phyloP scores from a whole-genome alignment of 129 eudicot species.

The Erigeron canadensis region DNA sequence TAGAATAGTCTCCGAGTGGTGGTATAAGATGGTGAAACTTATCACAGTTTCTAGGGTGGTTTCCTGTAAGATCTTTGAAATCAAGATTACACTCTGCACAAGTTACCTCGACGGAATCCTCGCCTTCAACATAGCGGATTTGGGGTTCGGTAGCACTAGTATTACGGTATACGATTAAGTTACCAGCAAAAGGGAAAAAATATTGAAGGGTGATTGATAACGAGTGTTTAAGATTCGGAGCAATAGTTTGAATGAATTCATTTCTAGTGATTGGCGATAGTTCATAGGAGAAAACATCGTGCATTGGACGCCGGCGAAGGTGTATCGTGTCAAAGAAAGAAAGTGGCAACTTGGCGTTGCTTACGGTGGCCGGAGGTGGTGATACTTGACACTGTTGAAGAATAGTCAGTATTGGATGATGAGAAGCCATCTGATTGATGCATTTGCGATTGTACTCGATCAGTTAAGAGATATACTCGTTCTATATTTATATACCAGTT shows the following conservation, averaged over 20 bases:
- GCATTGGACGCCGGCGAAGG: background rate
- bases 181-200: background rate
- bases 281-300: background rate
- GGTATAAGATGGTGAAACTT: background rate
- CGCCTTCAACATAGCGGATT: background rate
- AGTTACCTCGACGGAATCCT: background rate
- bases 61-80: background rate
- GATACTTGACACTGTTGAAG: background rate
- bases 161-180: background rate
- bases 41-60: background rate
- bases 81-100: background rate
- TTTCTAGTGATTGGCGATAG: background rate
- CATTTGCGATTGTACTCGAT: too few relatives aligned
- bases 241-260: background rate
- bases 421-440: slow-evolving; percentile 3
- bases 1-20: background rate
- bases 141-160: background rate
- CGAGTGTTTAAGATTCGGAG: background rate
- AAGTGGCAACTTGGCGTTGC: background rate
- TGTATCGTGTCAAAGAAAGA: background rate
- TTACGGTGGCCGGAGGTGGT: slow-evolving; percentile 2
- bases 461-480: too few relatives aligned
- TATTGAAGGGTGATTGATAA: slow-evolving; percentile 1
- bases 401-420: background rate
- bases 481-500: too few relatives aligned